phyloP scores from a whole-genome alignment of 371 early-diverging fungal genomes.

The Mortierella sp. region DNA sequence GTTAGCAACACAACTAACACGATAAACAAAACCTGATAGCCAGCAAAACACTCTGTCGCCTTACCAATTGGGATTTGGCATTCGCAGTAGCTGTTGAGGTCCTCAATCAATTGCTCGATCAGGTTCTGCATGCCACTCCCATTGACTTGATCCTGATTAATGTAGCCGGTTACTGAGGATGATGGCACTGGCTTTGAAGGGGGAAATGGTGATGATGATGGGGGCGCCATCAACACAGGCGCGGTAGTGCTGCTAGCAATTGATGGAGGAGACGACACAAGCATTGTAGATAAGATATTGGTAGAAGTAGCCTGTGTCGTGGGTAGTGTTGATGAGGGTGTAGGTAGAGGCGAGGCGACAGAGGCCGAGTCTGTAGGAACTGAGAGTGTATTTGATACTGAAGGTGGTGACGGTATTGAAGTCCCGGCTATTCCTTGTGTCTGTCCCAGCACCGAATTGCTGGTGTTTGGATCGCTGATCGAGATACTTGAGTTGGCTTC shows the following conservation, averaged over 20 bases:
- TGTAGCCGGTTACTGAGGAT: neutral
- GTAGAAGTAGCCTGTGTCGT: neutral
- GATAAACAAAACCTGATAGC: too few relatives aligned
- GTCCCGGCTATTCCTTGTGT: neutral
- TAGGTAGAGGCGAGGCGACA: neutral
- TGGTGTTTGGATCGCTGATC: neutral
- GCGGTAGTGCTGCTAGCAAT: constrained; percentile 12
- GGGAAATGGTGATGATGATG: constrained; percentile 39
- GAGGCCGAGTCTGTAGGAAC: neutral
- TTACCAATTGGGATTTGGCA: constrained; percentile 90
- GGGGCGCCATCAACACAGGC: constrained; percentile 30
- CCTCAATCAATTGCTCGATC: constrained; percentile 89
- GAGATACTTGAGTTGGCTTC: constrained; percentile 7
- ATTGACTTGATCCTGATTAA: constrained; percentile 14
- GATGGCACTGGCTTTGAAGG: constrained; percentile 5
- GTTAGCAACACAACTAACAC: too few relatives aligned
- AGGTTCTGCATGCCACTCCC: constrained; percentile 73
- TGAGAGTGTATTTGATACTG: neutral
- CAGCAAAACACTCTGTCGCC: neutral
- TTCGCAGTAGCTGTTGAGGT: constrained; percentile 88
- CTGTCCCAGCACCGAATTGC: neutral
- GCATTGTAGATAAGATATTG: constrained; percentile 21
- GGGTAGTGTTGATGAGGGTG: neutral
- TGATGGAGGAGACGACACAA: constrained; percentile 41
- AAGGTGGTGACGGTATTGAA: neutral